Evolutionary conservation across 129 eudicot species (phyloP).

Genomic region (Helianthus tuberosus): DNA sequence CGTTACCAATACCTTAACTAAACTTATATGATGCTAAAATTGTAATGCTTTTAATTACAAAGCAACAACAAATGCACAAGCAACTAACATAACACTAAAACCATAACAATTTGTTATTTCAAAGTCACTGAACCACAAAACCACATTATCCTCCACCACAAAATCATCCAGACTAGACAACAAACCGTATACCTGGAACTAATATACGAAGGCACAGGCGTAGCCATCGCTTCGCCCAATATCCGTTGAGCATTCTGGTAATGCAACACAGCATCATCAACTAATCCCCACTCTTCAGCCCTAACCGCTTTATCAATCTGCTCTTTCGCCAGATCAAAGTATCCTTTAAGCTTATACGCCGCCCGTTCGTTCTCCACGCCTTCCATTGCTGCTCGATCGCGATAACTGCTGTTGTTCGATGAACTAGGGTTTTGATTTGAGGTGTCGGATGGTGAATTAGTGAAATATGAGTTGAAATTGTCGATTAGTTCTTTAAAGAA

Average conservation of each 20-base stretch:
- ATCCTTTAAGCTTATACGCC: constrained; percentile 89
- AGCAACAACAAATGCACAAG: too few species aligned
- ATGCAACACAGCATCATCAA: constrained; percentile 69
- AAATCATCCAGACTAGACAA: not conserved
- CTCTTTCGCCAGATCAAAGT: constrained; percentile 78
- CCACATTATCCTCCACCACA: not conserved
- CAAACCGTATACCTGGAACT: constrained; percentile 52
- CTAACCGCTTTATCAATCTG: constrained; percentile 91
- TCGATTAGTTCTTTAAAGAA: constrained; percentile 53
- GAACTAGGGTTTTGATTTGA: constrained; percentile 51
- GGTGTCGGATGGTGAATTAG: constrained; percentile 39
- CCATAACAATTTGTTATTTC: not conserved
- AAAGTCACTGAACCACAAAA: not conserved
- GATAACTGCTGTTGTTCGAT: constrained; percentile 10
- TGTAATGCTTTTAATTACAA: too few species aligned
- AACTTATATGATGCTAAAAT: too few species aligned
- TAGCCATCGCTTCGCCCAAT: constrained; percentile 67
- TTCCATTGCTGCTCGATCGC: constrained; percentile 51
- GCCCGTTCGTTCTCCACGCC: constrained; percentile 77
- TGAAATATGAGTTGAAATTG: constrained; percentile 53
- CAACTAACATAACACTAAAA: not conserved
- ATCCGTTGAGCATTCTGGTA: constrained; percentile 74
- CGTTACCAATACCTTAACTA: too few species aligned
- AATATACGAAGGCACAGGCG: constrained; percentile 88
- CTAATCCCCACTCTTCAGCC: constrained; percentile 96